Conservation (phyloP, 2,329 filamentous ascomycete genomes). For the Botrytis fabae region DNA sequence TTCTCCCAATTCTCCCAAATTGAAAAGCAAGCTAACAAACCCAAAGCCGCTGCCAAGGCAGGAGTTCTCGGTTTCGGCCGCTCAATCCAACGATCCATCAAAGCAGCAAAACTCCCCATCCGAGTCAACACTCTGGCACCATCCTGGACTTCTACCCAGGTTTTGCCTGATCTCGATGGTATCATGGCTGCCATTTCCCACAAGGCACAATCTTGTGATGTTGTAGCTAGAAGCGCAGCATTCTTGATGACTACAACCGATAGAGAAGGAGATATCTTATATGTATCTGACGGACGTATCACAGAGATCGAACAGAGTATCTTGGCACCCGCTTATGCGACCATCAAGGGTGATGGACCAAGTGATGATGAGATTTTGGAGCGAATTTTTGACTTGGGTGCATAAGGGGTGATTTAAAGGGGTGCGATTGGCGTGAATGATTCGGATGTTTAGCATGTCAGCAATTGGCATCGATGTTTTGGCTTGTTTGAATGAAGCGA, state of each 20-base stretch:
- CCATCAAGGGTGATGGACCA: slow-evolving; percentile 40
- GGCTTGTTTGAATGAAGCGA: not conserved
- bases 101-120: slow-evolving; percentile 40
- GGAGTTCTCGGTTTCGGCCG: slow-evolving; percentile 55
- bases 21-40: slow-evolving; percentile 34
- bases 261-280: slow-evolving; percentile 55
- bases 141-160: slow-evolving; percentile 54
- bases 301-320: slow-evolving; percentile 54
- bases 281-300: slow-evolving; percentile 50
- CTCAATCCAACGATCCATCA: slow-evolving; percentile 46
- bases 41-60: slow-evolving; percentile 50
- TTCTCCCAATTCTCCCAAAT: not conserved
- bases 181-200: slow-evolving; percentile 45
- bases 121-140: slow-evolving; percentile 58
- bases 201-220: slow-evolving; percentile 47
- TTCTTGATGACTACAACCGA: slow-evolving; percentile 51
- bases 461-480: not conserved
- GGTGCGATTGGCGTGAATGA: not conserved
- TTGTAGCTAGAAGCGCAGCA: slow-evolving; percentile 51
- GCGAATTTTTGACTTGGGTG: slow-evolving; percentile 28
- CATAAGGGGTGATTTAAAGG: not conserved
- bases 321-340: slow-evolving; percentile 41
- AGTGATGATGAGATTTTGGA: slow-evolving; percentile 44
- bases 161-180: slow-evolving; percentile 45
- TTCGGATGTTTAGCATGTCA: not conserved